Percentiles rank a stretch among this genome's conserved stretches.
Evolutionary conservation across 345 rosid species (phyloP).

Genomic region (Eutrema heterophyllum): DNA sequence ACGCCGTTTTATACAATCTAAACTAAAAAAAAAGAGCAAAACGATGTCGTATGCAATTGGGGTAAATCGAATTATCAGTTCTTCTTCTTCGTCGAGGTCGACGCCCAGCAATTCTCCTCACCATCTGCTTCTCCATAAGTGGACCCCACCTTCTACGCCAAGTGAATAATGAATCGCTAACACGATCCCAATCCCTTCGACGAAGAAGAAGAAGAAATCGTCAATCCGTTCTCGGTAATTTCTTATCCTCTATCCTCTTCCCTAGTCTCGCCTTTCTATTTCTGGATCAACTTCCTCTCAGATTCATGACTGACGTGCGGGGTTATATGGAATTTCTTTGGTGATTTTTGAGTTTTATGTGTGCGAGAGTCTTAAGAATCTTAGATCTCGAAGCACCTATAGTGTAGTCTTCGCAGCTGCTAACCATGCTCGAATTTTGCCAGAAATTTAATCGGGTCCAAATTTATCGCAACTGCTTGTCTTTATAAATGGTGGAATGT

Average conservation of each 20-base stretch:
- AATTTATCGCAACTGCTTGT: neutral
- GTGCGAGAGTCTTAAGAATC: neutral
- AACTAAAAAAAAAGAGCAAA: too few relatives aligned
- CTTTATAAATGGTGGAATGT: too few relatives aligned
- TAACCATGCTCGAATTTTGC: too few relatives aligned
- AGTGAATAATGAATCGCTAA: conserved; percentile 60
- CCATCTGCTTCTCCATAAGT: conserved; percentile 75
- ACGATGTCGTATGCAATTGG: too few relatives aligned
- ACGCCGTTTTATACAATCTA: too few relatives aligned
- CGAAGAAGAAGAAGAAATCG: conserved; percentile 39
- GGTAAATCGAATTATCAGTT: too few relatives aligned
- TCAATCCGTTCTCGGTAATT: conserved; percentile 85
- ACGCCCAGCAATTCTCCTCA: conserved; percentile 35
- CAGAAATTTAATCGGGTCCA: neutral
- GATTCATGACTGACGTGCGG: neutral
- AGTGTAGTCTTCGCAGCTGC: too few relatives aligned
- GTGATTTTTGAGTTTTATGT: neutral
- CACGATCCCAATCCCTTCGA: conserved; percentile 82
- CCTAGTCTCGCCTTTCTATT: neutral
- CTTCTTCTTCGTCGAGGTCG: too few relatives aligned
- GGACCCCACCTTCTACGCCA: conserved; percentile 42
- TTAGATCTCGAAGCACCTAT: neutral
- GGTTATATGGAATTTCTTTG: neutral
- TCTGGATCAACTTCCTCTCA: neutral
- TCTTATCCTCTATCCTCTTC: neutral